Base-by-base conservation (phyloP, 2,329 filamentous ascomycete genomes). In the Onygenales sp. region DNA sequence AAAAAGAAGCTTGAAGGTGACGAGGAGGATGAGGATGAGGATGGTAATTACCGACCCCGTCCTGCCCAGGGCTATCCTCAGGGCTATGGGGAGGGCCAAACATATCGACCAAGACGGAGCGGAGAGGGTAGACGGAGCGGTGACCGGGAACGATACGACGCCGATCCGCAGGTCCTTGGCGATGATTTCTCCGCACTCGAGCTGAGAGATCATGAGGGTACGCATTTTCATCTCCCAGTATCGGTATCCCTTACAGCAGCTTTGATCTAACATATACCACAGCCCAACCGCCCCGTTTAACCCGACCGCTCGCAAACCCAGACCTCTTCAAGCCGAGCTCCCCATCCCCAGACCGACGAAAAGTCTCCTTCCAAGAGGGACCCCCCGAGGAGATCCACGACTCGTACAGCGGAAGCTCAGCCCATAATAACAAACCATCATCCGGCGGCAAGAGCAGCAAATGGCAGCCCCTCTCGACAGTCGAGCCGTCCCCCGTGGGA, bases 1-100 rank as follows among this genome's bases (percentile, higher is more conserved):
- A 93, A 89, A 75, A 97, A 97, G 80, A 89, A 85, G 70, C 81
- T 98, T 36, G 91, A 97, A 64, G 92, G 93, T 48, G 89, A 93
- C 59, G 87, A 90, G 54, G 81, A 86, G 52, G 86, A 90, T 27
- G 81, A 83, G 42, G 78, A 80, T 52, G 61, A 43, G 10, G 42
- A 52, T 68, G 59, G 64, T 63, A 14, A 45, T 60, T 59, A 27
- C 17, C 42, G 21, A 7, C 43, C 50, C 21, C 41, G 14, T 14
- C 66, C 56, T 57, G 65, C 61, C 42, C 75, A 69, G 61, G 66
- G 66, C 52, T 67, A 71, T 56, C 69, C 68, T 42, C 59, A 65
- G 52, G 61, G 61, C 54, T 62, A 67, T 57, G 58, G 63, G 55
- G 66, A 67, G 57, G 63, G 65, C 55, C 66, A 69, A 33, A 62